A percentile compares a stretch with the other conserved stretches of the same genome.
Conservation (phyloP, 1,284 basidiomycete genomes). For the Rhizopogon parksii region DNA sequence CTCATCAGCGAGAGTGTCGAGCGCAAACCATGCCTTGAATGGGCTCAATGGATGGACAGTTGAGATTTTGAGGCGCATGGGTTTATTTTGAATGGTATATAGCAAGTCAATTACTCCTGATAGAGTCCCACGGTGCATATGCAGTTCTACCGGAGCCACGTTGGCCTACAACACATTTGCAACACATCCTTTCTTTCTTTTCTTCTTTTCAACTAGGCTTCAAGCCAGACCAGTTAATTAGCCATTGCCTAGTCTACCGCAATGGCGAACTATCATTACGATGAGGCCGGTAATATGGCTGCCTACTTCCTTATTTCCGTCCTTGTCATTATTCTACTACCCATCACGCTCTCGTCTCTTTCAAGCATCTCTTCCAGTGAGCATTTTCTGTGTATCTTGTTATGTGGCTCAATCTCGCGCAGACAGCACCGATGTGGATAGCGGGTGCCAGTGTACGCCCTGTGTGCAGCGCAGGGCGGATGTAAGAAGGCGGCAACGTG, state of each 20-base stretch:
- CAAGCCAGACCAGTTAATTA: no score
- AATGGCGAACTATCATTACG: constrained; percentile 81
- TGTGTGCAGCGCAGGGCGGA: constrained; percentile 54
- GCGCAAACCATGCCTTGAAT: constrained; percentile 37
- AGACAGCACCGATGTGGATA: constrained; percentile 24
- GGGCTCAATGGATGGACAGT: constrained; percentile 32
- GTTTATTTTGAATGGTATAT: no score
- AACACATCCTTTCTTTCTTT: background rate
- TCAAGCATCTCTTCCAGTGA: constrained; percentile 34
- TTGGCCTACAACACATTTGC: background rate
- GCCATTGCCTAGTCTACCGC: constrained; percentile 13
- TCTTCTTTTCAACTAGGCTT: background rate
- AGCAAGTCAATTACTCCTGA: background rate
- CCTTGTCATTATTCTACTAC: constrained; percentile 73
- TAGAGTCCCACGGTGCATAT: constrained; percentile 3
- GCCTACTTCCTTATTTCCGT: constrained; percentile 86
- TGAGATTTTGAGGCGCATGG: constrained; percentile 38
- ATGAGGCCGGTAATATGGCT: constrained; percentile 85
- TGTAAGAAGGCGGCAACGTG: constrained; percentile 38
- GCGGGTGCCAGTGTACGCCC: constrained; percentile 61
- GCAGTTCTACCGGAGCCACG: constrained; percentile 2
- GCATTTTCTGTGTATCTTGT: background rate
- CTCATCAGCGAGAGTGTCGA: constrained; percentile 18
- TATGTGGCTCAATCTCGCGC: constrained; percentile 10
- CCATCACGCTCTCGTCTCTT: constrained; percentile 57